These are phyloP conservation scores for Penicillium antarcticum DNA, from an alignment of 495 filamentous ascomycete species.

Conservation along the genomic window DNA sequence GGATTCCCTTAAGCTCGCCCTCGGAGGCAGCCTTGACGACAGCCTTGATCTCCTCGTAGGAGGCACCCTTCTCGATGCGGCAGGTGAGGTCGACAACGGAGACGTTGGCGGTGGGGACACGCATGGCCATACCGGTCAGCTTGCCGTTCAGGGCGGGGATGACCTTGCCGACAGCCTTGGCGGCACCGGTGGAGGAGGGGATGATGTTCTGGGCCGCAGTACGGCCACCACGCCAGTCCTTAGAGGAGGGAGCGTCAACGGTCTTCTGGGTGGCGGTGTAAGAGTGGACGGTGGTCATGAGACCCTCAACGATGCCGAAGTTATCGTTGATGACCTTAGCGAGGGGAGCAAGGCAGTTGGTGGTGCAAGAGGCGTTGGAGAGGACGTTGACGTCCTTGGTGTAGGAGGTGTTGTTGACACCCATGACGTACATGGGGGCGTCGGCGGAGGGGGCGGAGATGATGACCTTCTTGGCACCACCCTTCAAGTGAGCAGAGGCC, in stretches of 20 bases:
- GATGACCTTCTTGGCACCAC: slow-evolving; percentile 99
- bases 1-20: slow-evolving; percentile 82
- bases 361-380: slow-evolving; percentile 99
- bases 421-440: slow-evolving; percentile 99
- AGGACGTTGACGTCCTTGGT: slow-evolving; percentile 84
- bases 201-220: slow-evolving; percentile 99
- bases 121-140: slow-evolving; percentile 99
- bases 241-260: slow-evolving; percentile 92
- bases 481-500: slow-evolving; percentile 93
- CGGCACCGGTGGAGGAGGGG: slow-evolving; percentile 97
- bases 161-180: slow-evolving; percentile 99
- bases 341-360: slow-evolving; percentile 98
- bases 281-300: slow-evolving; percentile 99
- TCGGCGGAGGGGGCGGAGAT: slow-evolving; percentile 99
- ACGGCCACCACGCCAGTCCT: slow-evolving; percentile 99
- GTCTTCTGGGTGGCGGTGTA: slow-evolving; percentile 99
- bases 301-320: slow-evolving; percentile 93
- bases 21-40: slow-evolving; percentile 85
- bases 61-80: slow-evolving; percentile 85
- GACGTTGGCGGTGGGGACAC: slow-evolving; percentile 97
- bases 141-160: slow-evolving; percentile 97
- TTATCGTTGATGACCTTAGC: slow-evolving; percentile 99
- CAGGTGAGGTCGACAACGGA: slow-evolving; percentile 96
- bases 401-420: slow-evolving; percentile 94
- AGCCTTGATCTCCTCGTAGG: slow-evolving; percentile 92